phyloP scores from a whole-genome alignment of 2,329 filamentous ascomycete genomes.

The Graphiopsis chlorocephala region DNA sequence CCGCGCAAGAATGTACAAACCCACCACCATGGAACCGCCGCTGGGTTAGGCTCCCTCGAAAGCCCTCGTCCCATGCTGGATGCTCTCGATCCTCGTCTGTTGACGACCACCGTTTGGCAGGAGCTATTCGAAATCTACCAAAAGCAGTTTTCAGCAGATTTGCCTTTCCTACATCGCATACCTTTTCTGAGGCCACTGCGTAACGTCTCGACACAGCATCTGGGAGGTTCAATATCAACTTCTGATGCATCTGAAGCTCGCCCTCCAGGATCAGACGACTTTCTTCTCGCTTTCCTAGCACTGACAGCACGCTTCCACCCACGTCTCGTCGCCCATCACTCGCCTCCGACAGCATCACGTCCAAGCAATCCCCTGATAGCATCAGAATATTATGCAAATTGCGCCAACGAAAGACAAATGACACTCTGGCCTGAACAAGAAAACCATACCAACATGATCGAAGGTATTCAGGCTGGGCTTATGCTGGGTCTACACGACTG shows the following conservation, averaged over 20 bases:
- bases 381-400: slow-evolving; percentile 63
- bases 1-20: slow-evolving; percentile 39
- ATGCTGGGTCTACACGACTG: slow-evolving; percentile 73
- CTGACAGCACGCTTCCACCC: slow-evolving; percentile 68
- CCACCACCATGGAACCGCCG: slow-evolving; percentile 32
- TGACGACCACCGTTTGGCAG: slow-evolving; percentile 65
- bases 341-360: slow-evolving; percentile 48
- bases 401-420: slow-evolving; percentile 51
- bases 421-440: slow-evolving; percentile 42
- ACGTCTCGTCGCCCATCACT: slow-evolving; percentile 54
- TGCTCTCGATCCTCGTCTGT: slow-evolving; percentile 58
- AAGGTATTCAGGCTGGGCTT: slow-evolving; percentile 64
- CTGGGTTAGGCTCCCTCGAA: slow-evolving; percentile 38
- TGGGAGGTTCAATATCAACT: slow-evolving; percentile 23
- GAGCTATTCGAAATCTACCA: slow-evolving; percentile 69
- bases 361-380: slow-evolving; percentile 54
- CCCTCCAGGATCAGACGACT: slow-evolving; percentile 53
- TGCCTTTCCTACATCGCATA: slow-evolving; percentile 68
- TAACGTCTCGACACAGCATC: slow-evolving; percentile 28
- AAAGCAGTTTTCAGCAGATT: slow-evolving; percentile 67
- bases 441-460: slow-evolving; percentile 54
- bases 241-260: slow-evolving; percentile 31
- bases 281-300: slow-evolving; percentile 65
- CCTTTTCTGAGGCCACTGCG: slow-evolving; percentile 55
- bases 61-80: slow-evolving; percentile 51